A percentile compares a stretch with the other conserved stretches of the same genome.
These are phyloP conservation scores for Naganishia vaughanmartiniae DNA, from an alignment of 768 basidiomycete genomes.

Conservation along the genomic window DNA sequence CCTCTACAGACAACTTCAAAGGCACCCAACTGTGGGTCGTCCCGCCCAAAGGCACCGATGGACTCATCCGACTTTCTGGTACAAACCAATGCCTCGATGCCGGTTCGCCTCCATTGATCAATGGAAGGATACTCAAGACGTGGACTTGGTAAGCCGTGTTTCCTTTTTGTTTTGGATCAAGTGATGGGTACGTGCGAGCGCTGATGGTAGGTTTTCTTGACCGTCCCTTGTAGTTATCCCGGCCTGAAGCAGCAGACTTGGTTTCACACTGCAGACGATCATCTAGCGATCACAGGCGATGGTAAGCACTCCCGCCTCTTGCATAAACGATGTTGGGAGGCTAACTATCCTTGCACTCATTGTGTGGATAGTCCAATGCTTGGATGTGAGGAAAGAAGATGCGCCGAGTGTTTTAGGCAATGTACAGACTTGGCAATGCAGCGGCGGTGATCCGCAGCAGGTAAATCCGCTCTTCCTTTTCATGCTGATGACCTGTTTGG, in stretches of 20 bases:
- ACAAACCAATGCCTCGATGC: slow-evolving; percentile 29
- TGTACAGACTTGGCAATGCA: slow-evolving; percentile 29
- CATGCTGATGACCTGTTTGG: too few relatives aligned
- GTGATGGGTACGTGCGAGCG: not conserved
- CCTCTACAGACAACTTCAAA: not conserved
- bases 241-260: slow-evolving; percentile 16
- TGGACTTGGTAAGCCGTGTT: slow-evolving; percentile 27
- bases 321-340: not conserved
- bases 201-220: not conserved
- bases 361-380: not conserved
- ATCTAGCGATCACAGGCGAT: slow-evolving; percentile 17
- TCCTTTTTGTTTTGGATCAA: not conserved
- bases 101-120: slow-evolving; percentile 10
- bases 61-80: slow-evolving; percentile 12
- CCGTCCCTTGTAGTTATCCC: not conserved
- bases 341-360: not conserved
- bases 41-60: slow-evolving; percentile 11
- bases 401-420: not conserved
- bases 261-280: slow-evolving; percentile 5
- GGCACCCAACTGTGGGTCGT: slow-evolving; percentile 22
- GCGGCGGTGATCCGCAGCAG: slow-evolving; percentile 28
- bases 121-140: slow-evolving; percentile 17
- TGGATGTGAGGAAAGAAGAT: slow-evolving; percentile 20
- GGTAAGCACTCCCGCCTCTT: not conserved
- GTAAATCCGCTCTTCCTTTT: not conserved